phyloP scores from a whole-genome alignment of 177 flowering plant genomes.

The Vitis hybrid region DNA sequence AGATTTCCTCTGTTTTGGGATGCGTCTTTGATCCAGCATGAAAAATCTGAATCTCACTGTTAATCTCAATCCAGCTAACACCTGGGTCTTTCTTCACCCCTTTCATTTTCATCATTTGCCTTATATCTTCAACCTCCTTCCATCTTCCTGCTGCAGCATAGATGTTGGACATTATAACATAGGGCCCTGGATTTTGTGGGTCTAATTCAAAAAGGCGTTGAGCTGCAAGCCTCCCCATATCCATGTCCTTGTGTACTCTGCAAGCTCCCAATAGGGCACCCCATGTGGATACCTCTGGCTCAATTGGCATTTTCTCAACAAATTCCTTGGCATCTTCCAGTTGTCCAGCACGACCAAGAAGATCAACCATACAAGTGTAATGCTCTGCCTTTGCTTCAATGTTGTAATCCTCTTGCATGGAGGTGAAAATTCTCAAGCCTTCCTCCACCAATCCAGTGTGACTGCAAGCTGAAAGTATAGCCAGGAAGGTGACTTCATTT shows the following conservation, averaged over 20 bases:
- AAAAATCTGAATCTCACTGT: constrained; percentile 26
- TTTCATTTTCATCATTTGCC: constrained; percentile 24
- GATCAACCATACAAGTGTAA: constrained; percentile 39
- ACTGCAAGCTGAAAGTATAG: constrained; percentile 33
- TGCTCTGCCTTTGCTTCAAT: constrained; percentile 28
- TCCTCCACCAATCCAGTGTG: constrained; percentile 32
- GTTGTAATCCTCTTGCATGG: constrained; percentile 27
- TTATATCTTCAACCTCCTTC: constrained; percentile 30
- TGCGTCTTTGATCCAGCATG: constrained; percentile 29
- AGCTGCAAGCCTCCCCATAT: constrained; percentile 25
- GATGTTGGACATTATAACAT: constrained; percentile 32
- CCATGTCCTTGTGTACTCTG: constrained; percentile 24
- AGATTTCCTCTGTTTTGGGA: constrained; percentile 23
- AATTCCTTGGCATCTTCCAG: constrained; percentile 31
- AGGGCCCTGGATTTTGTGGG: constrained; percentile 32
- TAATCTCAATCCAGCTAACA: constrained; percentile 38
- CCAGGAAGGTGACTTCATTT: constrained; percentile 27
- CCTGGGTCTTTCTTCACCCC: constrained; percentile 31
- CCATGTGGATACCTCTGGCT: constrained; percentile 36
- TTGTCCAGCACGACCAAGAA: constrained; percentile 31
- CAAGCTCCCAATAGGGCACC: constrained; percentile 39
- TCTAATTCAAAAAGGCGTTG: constrained; percentile 26
- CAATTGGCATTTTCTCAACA: constrained; percentile 29
- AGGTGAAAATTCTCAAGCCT: constrained; percentile 25
- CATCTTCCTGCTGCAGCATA: constrained; percentile 31